phyloP scores from a whole-genome alignment of 2,329 filamentous ascomycete genomes.

The Clonostachys chloroleuca region DNA sequence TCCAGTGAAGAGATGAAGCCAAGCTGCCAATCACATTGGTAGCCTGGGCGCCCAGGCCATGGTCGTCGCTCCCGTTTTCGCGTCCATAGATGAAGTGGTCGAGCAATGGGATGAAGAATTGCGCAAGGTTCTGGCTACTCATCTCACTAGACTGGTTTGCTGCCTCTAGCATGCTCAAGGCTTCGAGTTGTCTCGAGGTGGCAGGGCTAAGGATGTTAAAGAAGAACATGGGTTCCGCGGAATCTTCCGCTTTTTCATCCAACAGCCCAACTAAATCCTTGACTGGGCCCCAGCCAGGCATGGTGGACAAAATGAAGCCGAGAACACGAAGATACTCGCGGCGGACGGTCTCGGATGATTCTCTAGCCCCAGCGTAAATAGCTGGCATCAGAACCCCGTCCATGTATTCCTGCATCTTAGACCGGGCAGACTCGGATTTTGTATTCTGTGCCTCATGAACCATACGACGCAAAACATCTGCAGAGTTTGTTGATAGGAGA shows the following conservation, averaged over 20 bases:
- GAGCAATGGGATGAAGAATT: slow-evolving; percentile 85
- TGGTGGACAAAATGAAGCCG: slow-evolving; percentile 69
- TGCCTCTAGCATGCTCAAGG: slow-evolving; percentile 70
- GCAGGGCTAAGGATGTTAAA: slow-evolving; percentile 89
- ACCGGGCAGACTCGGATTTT: slow-evolving; percentile 23
- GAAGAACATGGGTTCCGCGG: slow-evolving; percentile 71
- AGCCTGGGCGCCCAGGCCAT: slow-evolving; percentile 82
- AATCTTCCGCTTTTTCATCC: slow-evolving; percentile 57
- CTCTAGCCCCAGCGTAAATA: slow-evolving; percentile 70
- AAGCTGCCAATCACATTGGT: slow-evolving; percentile 75
- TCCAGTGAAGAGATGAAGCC: slow-evolving; percentile 78
- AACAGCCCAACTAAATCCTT: slow-evolving; percentile 71
- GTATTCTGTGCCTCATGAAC: slow-evolving; percentile 57
- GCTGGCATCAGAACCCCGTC: slow-evolving; percentile 66
- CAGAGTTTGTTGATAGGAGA: slow-evolving; percentile 74
- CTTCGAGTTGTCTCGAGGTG: slow-evolving; percentile 78
- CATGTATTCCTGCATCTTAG: slow-evolving; percentile 54
- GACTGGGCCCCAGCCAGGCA: slow-evolving; percentile 67
- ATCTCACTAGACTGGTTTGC: slow-evolving; percentile 63
- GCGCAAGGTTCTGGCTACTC: slow-evolving; percentile 72
- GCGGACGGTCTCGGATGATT: slow-evolving; percentile 78
- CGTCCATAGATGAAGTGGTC: slow-evolving; percentile 93
- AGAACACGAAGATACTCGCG: slow-evolving; percentile 78
- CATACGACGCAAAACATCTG: slow-evolving; percentile 75
- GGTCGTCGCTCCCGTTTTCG: slow-evolving; percentile 68